Conservation (phyloP, 176 grass and related monocot species). For the Themeda triandra region DNA sequence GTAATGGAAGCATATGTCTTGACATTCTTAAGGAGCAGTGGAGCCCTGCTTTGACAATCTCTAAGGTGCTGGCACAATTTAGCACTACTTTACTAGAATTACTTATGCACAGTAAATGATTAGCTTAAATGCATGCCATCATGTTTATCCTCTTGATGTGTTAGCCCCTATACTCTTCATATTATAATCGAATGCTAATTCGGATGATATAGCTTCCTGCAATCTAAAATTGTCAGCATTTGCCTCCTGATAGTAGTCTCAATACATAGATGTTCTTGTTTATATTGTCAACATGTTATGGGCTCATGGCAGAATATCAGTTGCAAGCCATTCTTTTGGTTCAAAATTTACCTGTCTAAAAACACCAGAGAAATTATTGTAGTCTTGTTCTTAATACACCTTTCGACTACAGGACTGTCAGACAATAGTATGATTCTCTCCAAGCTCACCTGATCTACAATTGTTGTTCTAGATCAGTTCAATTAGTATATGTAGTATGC, state of each 20-base stretch:
- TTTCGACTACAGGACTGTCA: neutral
- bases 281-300: no score
- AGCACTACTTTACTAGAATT: neutral
- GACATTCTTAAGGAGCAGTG: conserved; percentile 66
- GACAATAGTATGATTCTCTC: neutral
- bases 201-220: neutral
- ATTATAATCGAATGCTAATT: neutral
- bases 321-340: neutral
- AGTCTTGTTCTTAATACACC: neutral
- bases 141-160: neutral
- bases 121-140: neutral
- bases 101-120: neutral
- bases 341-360: neutral
- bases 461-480: neutral
- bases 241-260: neutral
- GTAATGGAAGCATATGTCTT: conserved; percentile 60
- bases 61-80: conserved; percentile 34
- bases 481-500: neutral
- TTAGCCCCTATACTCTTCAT: neutral
- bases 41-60: conserved; percentile 65
- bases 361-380: neutral
- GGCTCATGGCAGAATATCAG: neutral
- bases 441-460: neutral
- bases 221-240: neutral
- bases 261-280: no score